These are phyloP conservation scores for Silene coronaria DNA, from an alignment of 179 eudicot genomes.

Conservation along the genomic window DNA sequence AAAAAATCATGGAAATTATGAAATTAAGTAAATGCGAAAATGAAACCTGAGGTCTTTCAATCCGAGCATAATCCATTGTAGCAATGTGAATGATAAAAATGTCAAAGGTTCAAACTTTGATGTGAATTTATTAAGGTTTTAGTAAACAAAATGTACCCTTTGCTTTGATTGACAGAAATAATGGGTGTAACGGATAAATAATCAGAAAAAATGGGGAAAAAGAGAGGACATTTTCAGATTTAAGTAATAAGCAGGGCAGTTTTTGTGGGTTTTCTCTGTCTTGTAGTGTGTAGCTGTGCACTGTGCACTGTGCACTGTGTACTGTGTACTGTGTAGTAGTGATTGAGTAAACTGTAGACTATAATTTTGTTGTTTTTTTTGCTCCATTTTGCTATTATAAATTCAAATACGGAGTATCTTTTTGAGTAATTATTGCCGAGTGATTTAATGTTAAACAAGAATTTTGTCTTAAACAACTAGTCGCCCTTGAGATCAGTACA, in stretches of 20 bases:
- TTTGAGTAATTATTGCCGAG: too few relatives aligned
- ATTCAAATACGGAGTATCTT: too few relatives aligned
- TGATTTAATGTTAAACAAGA: too few relatives aligned
- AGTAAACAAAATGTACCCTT: slow-evolving; percentile 12
- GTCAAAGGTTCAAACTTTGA: neutral
- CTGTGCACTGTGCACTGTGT: too few relatives aligned
- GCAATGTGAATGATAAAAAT: neutral
- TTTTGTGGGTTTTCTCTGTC: slow-evolving; percentile 17
- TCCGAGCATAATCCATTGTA: slow-evolving; percentile 33
- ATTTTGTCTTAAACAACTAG: too few relatives aligned
- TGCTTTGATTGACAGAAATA: slow-evolving; percentile 19
- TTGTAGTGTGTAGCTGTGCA: slow-evolving; percentile 14
- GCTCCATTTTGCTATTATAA: neutral
- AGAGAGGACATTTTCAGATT: slow-evolving; percentile 23
- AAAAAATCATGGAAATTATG: neutral
- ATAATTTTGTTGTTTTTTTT: neutral
- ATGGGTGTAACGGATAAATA: slow-evolving; percentile 22
- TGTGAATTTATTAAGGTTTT: neutral
- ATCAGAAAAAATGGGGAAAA: slow-evolving; percentile 10
- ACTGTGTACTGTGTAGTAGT: slow-evolving; percentile 4
- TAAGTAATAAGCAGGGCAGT: slow-evolving; percentile 1
- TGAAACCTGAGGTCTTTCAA: slow-evolving; percentile 35
- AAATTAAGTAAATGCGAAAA: neutral
- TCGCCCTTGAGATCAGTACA: too few relatives aligned
- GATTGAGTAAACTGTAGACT: slow-evolving; percentile 16